These are phyloP conservation scores for Solanum appendiculatum DNA, from an alignment of 257 asterid genomes.

Conservation along the genomic window DNA sequence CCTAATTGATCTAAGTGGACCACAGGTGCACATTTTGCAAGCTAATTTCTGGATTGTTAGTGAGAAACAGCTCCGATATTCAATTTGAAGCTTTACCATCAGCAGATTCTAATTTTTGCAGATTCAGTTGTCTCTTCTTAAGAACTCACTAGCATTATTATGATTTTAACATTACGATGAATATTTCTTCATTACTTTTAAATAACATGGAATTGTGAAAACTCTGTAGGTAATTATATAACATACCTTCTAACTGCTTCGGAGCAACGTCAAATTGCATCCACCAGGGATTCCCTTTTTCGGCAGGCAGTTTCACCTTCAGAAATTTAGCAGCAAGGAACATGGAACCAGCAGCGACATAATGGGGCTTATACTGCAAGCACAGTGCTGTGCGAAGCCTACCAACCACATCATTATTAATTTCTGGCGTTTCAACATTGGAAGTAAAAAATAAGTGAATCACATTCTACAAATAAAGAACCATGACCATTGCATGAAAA, in stretches of 20 bases:
- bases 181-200: not conserved
- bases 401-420: constrained; percentile 1
- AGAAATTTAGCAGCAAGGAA: constrained; percentile 47
- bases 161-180: not conserved
- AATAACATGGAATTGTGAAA: not conserved
- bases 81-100: not conserved
- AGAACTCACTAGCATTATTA: not conserved
- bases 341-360: constrained; percentile 54
- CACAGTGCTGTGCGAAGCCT: constrained; percentile 53
- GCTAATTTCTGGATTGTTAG: not conserved
- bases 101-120: not conserved
- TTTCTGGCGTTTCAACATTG: not conserved
- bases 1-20: not conserved
- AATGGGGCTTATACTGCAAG: constrained; percentile 54
- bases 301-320: constrained; percentile 34
- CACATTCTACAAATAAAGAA: not conserved
- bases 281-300: constrained; percentile 50
- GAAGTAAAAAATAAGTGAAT: not conserved
- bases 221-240: not conserved
- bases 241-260: constrained; percentile 39
- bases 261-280: constrained; percentile 60
- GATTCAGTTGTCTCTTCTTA: not conserved
- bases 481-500: not conserved
- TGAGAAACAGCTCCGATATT: not conserved
- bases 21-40: not conserved